Conservation (phyloP, 1,284 basidiomycete genomes). For the Ustilago bromivora region DNA sequence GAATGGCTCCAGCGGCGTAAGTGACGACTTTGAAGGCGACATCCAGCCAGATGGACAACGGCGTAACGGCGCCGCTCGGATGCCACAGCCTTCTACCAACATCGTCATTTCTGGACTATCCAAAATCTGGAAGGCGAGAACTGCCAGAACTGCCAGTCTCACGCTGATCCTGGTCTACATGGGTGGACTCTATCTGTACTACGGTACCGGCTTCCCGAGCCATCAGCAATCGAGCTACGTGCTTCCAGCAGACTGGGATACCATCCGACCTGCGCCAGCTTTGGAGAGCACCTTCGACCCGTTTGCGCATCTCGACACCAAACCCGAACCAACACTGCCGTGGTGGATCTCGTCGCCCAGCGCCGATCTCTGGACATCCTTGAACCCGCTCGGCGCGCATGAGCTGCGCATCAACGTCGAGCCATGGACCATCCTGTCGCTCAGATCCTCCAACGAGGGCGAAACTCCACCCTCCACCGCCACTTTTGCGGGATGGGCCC, state of each 20-base stretch:
- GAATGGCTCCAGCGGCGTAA: slow-evolving; percentile 13
- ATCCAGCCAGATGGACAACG: slow-evolving; percentile 12
- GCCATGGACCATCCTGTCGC: slow-evolving; percentile 80
- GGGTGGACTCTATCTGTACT: slow-evolving; percentile 63
- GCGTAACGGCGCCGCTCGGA: slow-evolving; percentile 2
- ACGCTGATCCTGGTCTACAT: slow-evolving; percentile 71
- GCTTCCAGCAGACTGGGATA: slow-evolving; percentile 38
- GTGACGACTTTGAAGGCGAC: slow-evolving; percentile 17
- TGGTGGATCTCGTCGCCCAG: slow-evolving; percentile 67
- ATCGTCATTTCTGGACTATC: slow-evolving; percentile 27
- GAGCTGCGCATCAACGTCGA: slow-evolving; percentile 85
- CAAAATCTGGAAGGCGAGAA: slow-evolving; percentile 73
- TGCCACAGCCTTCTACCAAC: slow-evolving; percentile 24
- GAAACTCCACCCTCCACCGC: slow-evolving; percentile 69
- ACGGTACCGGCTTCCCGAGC: slow-evolving; percentile 57
- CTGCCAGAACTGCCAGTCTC: slow-evolving; percentile 83
- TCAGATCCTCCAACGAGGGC: slow-evolving; percentile 71
- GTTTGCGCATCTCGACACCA: slow-evolving; percentile 46
- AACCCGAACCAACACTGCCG: slow-evolving; percentile 28
- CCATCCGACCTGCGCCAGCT: slow-evolving; percentile 9
- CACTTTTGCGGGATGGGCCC: slow-evolving; percentile 58
- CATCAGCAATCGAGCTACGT: slow-evolving; percentile 39
- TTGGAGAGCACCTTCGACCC: slow-evolving; percentile 52
- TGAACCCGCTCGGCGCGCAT: slow-evolving; percentile 80
- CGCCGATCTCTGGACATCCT: slow-evolving; percentile 78